Evolutionary conservation across 352 stramenopile species (phyloP).

Genomic region (Thraustochytrium striatum): DNA sequence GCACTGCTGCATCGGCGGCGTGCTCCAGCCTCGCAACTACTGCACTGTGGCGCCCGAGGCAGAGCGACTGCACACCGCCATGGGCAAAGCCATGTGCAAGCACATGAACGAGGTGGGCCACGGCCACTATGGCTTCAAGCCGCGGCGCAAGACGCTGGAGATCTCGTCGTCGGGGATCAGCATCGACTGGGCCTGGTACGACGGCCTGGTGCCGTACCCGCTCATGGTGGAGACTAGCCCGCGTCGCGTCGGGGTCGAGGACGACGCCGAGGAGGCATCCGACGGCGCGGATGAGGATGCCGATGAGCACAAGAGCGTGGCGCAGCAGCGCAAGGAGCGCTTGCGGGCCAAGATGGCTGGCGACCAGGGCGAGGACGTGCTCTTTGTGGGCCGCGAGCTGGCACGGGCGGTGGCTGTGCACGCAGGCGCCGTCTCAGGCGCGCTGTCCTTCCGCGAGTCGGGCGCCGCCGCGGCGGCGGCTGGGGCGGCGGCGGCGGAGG

Average conservation of each 20-base stretch:
- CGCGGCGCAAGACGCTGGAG: conserved; percentile 30
- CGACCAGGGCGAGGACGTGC: conserved; percentile 8
- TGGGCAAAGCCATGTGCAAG: background rate
- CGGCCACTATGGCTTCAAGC: conserved; percentile 40
- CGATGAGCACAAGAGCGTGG: too few relatives aligned
- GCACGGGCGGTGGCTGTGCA: background rate
- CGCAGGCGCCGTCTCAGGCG: background rate
- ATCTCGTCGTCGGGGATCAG: conserved; percentile 38
- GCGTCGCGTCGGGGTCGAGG: too few relatives aligned
- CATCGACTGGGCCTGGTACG: conserved; percentile 44
- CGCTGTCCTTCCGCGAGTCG: background rate
- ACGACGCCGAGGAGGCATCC: background rate
- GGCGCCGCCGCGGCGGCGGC: background rate
- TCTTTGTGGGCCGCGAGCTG: background rate
- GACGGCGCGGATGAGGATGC: background rate
- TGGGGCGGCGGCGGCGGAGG: too few relatives aligned
- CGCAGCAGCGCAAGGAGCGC: conserved; percentile 24
- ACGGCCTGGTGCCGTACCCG: conserved; percentile 34
- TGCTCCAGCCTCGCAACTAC: conserved; percentile 43
- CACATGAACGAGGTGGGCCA: conserved; percentile 38
- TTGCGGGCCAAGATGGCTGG: conserved; percentile 35
- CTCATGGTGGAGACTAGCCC: conserved; percentile 44
- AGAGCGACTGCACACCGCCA: background rate
- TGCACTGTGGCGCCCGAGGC: background rate
- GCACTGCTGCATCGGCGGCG: conserved; percentile 34